A percentile compares a stretch with the other conserved stretches of the same genome.
phyloP scores from a whole-genome alignment of 495 filamentous ascomycete species.

The Penicillium antarcticum region DNA sequence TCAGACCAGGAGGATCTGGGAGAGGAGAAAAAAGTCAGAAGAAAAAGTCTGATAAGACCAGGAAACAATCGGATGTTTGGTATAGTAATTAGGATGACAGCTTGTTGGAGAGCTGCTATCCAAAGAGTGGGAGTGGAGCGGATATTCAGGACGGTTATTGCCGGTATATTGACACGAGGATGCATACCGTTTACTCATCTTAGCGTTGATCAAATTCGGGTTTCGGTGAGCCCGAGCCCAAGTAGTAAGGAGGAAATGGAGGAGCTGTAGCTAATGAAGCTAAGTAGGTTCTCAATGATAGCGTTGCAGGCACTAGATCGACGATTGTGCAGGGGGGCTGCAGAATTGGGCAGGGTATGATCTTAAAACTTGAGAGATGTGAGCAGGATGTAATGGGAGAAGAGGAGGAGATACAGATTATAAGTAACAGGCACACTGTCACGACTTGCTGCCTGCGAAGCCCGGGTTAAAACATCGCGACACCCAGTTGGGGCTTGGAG shows the following conservation, averaged over 20 bases:
- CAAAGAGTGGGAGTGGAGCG: neutral
- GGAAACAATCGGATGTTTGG: neutral
- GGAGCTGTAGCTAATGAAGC: no score
- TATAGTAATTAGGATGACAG: neutral
- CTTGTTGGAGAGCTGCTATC: neutral
- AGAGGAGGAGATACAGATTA: neutral
- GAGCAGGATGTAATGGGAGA: neutral
- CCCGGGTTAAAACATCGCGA: neutral
- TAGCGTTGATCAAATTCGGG: neutral
- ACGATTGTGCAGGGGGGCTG: neutral
- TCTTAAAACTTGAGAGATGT: neutral
- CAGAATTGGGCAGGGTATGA: neutral
- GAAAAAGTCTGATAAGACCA: neutral
- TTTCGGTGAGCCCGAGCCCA: neutral
- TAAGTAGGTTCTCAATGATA: neutral
- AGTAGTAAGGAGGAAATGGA: neutral
- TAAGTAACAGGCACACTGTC: neutral
- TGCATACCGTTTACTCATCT: constrained; percentile 3
- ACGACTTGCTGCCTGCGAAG: neutral
- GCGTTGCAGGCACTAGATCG: neutral
- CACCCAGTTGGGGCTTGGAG: no score
- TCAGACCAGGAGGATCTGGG: neutral
- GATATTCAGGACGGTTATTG: neutral
- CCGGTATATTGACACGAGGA: neutral
- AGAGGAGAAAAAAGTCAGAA: neutral